These are phyloP conservation scores for Fusarium pilosicola DNA, from an alignment of 2,329 filamentous ascomycete genomes.

Conservation along the genomic window DNA sequence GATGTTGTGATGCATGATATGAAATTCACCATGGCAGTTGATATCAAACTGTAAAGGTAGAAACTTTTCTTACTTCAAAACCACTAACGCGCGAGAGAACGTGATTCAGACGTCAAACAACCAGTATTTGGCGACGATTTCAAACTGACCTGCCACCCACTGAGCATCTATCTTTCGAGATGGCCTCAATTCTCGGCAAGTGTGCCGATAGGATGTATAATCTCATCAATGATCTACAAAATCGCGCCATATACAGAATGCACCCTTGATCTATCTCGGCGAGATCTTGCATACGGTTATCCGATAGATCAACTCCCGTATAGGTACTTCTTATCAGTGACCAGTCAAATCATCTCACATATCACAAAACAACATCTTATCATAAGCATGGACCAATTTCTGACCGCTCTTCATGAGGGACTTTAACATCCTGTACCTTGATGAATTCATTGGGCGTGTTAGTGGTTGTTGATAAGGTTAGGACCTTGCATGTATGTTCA, in stretches of 20 bases:
- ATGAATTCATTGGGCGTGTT: neutral
- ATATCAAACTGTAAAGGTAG: rapidly evolving
- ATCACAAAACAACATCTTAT: neutral
- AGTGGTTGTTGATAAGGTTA: neutral
- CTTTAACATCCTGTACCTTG: neutral
- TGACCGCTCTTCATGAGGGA: slow-evolving; percentile 1
- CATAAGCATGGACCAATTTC: slow-evolving; percentile 10
- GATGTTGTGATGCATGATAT: neutral
- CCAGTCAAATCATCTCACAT: neutral
- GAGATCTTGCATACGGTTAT: neutral
- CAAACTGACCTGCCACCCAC: rapidly evolving
- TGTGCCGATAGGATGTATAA: neutral
- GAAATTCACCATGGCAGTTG: rapidly evolving
- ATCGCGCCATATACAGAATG: neutral
- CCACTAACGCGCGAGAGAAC: no score
- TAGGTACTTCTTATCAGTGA: neutral
- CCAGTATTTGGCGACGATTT: neutral
- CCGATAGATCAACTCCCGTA: slow-evolving; percentile 14
- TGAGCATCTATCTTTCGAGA: neutral
- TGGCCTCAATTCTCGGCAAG: neutral
- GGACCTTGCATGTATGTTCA: neutral
- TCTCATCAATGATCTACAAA: neutral
- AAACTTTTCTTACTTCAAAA: neutral
- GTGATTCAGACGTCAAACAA: no score
- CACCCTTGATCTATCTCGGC: neutral